phyloP scores from a whole-genome alignment of 1,284 basidiomycete genomes.

The Spongispora temasekensis region DNA sequence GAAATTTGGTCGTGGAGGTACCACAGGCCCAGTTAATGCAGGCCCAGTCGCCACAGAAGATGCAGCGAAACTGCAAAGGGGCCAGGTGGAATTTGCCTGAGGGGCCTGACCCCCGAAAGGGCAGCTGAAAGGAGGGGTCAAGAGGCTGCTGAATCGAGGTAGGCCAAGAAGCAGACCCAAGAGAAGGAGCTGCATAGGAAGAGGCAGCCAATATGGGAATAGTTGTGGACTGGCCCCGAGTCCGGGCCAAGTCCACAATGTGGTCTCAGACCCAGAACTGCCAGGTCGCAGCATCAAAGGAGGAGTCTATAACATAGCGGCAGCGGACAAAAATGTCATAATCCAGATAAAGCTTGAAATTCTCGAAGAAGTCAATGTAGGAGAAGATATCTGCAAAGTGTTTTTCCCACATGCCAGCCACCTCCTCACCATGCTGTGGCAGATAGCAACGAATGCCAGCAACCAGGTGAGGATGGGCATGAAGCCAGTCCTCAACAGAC shows the following conservation, averaged over 20 bases:
- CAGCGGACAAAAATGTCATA: not conserved
- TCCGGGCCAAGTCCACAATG: not conserved
- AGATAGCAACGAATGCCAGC: not conserved
- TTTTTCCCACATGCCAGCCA: not conserved
- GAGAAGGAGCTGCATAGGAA: no score
- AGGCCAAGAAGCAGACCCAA: no score
- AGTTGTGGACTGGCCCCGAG: not conserved
- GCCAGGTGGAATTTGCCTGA: no score
- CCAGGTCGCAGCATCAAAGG: not conserved
- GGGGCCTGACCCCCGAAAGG: no score
- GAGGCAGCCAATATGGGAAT: no score
- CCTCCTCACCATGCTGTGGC: not conserved
- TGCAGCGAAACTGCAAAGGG: not conserved
- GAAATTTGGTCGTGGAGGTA: not conserved
- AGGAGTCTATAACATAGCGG: not conserved
- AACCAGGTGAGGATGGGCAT: not conserved
- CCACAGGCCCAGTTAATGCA: not conserved
- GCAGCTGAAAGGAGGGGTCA: not conserved
- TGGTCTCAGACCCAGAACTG: not conserved
- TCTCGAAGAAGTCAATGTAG: not conserved
- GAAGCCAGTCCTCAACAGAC: not conserved
- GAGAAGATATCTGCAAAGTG: not conserved
- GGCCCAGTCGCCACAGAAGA: not conserved
- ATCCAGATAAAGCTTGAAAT: not conserved
- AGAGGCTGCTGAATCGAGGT: not conserved